Evolutionary conservation across 1,139 yeast species (phyloP), one percentile per base, ranked within the genome.

Genomic region (Debaryomyces psychrophilus): DNA sequence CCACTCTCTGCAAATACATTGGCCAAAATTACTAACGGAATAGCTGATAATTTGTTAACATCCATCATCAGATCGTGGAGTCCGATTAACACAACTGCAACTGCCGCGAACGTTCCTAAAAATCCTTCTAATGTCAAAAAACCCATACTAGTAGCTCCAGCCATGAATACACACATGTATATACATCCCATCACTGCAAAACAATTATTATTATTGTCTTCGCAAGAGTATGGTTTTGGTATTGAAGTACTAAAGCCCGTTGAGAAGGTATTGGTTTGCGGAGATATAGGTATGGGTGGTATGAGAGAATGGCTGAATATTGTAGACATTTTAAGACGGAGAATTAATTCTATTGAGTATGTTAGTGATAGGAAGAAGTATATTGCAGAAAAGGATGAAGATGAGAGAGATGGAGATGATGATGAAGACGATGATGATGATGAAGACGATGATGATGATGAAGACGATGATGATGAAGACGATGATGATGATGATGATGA

Each of bases 261-360:
- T 23, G 99, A 93, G 60, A 93, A 93, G 65, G 95, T 92, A 6
- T 75, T 90, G 53, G 90, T 89, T 4, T 90, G 96, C 71, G 99
- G 99, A 43, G 99, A 93, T 66, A 89, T 93, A 48, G 99, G 99
- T 2, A 87, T 81, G 85, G 99, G 99, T 22, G 99, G 98, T 8
- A 93, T 93, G 99, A 77, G 96, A 60, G 98, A 93, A 67, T 92
- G 97, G 97, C 79, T 83, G 51, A 97, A 90, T 54, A 81, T 92
- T 45, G 97, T 90, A 8, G 97, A 90, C 57, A 81, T 83, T 12
- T 66, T 90, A 46, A 83, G 89, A 44, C 77, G 82, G 49, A 75
- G 73, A 52, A 78, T 72, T 53, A 69, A 60, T 29, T 57, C 68
- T 8, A 62, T 76, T 44, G 69, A 68, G 50, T 65, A 64, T 2